Evolutionary conservation across 345 rosid genomes (phyloP).

Genomic region (Kernera saxatilis): DNA sequence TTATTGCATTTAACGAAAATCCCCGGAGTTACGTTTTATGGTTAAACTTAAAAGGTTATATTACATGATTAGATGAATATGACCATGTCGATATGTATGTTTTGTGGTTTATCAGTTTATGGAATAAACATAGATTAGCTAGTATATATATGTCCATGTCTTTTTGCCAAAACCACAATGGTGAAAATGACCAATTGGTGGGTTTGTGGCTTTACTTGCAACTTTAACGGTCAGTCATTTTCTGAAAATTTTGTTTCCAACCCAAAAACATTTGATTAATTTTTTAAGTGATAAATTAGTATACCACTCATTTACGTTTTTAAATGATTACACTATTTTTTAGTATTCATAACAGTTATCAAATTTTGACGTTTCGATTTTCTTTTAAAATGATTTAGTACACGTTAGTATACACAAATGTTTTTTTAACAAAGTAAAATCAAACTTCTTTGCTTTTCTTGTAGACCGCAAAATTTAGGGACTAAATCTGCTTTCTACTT

Average conservation of each 20-base stretch:
- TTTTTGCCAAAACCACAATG: background rate
- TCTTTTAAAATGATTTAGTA: background rate
- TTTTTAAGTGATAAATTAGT: background rate
- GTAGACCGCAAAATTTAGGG: background rate
- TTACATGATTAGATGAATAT: slow-evolving; percentile 13
- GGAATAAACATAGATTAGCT: slow-evolving; percentile 14
- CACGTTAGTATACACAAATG: background rate
- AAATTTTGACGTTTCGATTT: background rate
- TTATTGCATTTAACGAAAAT: background rate
- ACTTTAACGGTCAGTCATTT: slow-evolving; percentile 14
- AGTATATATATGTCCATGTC: background rate
- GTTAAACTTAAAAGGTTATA: slow-evolving; percentile 2
- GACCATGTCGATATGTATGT: slow-evolving; percentile 14
- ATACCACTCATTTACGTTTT: background rate
- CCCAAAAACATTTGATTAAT: background rate
- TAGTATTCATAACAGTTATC: background rate
- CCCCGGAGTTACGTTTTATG: background rate
- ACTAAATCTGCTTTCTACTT: background rate
- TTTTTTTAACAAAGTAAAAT: background rate
- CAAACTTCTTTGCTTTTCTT: background rate
- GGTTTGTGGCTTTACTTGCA: background rate
- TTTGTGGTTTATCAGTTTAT: background rate
- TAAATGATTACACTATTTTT: background rate
- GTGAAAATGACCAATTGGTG: slow-evolving; percentile 3
- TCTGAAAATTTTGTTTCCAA: background rate